Evolutionary conservation across 306 rosid species (phyloP).

Genomic region (Betula pendula): DNA sequence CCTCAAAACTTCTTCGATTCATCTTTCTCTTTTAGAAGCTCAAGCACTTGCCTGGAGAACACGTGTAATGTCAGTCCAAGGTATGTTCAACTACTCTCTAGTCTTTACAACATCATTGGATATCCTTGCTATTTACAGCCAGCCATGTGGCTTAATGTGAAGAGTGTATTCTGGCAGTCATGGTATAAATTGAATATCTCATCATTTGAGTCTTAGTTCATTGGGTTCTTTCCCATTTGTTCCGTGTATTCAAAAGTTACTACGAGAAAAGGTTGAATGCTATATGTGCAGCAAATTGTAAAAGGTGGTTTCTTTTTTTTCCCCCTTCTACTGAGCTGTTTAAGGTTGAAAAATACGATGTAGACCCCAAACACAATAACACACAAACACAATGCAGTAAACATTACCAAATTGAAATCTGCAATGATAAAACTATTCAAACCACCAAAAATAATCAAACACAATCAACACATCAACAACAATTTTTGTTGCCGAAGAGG

Average conservation of each 20-base stretch:
- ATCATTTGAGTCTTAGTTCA: conserved; percentile 21
- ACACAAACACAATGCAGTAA: too few relatives aligned
- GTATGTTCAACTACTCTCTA: conserved; percentile 39
- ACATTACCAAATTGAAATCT: too few relatives aligned
- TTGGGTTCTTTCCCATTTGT: conserved; percentile 4
- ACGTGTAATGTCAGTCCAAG: conserved; percentile 60
- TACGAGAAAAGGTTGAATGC: neutral
- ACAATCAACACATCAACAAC: too few relatives aligned
- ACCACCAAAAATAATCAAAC: too few relatives aligned
- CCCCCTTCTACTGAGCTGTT: too few relatives aligned
- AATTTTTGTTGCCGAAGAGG: too few relatives aligned
- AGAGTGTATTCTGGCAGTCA: conserved; percentile 8
- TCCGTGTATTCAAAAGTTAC: neutral
- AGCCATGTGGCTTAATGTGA: conserved; percentile 18
- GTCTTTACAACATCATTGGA: conserved; percentile 5
- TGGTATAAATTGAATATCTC: conserved; percentile 14
- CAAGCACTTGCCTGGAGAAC: conserved; percentile 74
- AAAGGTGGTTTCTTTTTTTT: neutral
- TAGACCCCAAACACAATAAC: too few relatives aligned
- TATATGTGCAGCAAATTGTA: neutral
- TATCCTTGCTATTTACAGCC: conserved; percentile 7
- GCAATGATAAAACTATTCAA: too few relatives aligned
- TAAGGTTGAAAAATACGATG: too few relatives aligned
- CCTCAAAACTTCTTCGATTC: conserved; percentile 57
- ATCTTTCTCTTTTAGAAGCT: conserved; percentile 45